Evolutionary conservation across 495 filamentous ascomycete genomes (phyloP), one percentile per base, ranked within the genome.

Genomic region (Lasiosphaeria ovina): DNA sequence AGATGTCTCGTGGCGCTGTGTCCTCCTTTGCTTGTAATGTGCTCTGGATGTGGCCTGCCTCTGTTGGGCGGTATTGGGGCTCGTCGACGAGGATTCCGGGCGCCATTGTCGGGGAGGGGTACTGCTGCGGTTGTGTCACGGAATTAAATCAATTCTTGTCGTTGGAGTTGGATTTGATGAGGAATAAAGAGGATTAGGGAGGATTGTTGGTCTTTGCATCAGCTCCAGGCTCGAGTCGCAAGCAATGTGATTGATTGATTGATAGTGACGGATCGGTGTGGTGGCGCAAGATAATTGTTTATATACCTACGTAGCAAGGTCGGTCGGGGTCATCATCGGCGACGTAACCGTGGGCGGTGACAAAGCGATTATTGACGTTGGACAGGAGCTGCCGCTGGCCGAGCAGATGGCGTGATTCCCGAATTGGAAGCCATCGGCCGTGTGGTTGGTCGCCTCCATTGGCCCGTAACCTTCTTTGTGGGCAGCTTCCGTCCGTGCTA

Each of bases 61-160:
- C 45, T 10, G 24, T 24, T 24, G 24, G 24, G 24, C 9, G 44
- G 2, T 34, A 35, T 10, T 61, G 58, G 54, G 63, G 14, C 57
- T 71, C 66, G 35, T 72, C 70, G 35, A 71, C 57, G 34, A 74
- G 70, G 53, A 67, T 11, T 48, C 72, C 72, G n/a, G 72, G 72
- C 5, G 72, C 72, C 72, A 74, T 74, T 54, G 42, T 61, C 17
- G 14, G 11, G 35, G 35, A 33, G 3, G 54, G 24, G 52, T 44
- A 35, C 17, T 10, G 36, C 34, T 35, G 31, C 10, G 38, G 24
- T 31, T 11, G 47, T 34, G 53, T 38, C 1, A 24, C 47, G 11
- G 16, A 38, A 45, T 44, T 33, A 35, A 38, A 6, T 44, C 9
- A 61, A 32, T 52, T n/a, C 12, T 9, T 53, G 51, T 24, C 12